phyloP scores from a whole-genome alignment of 306 rosid genomes.

The Inga oerstediana region DNA sequence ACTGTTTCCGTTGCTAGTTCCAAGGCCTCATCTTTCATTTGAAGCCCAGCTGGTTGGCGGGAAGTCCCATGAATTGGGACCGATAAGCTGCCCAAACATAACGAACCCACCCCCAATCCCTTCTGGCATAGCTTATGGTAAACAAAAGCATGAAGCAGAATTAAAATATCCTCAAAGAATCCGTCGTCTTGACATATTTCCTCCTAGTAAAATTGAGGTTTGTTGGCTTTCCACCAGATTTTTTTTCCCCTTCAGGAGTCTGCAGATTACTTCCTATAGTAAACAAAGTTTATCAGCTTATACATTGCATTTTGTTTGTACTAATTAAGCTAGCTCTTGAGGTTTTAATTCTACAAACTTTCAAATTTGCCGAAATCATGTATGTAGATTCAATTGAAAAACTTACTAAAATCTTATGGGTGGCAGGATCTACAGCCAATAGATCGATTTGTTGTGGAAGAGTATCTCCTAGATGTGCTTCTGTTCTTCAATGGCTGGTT shows the following conservation, averaged over 20 bases:
- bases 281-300: background rate
- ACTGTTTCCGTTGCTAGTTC: conserved; percentile 61
- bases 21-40: conserved; percentile 94
- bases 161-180: conserved; percentile 86
- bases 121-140: conserved; percentile 64
- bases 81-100: conserved; percentile 76
- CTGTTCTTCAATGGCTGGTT: conserved; percentile 98
- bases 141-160: conserved; percentile 94
- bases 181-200: conserved; percentile 84
- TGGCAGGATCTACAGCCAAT: conserved; percentile 92
- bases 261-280: conserved; percentile 18
- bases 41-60: conserved; percentile 97
- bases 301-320: background rate
- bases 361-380: conserved; percentile 19
- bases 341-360: conserved; percentile 17
- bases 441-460: conserved; percentile 94
- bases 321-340: conserved; percentile 1
- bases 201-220: conserved; percentile 83
- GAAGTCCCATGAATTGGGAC: conserved; percentile 79
- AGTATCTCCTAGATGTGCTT: conserved; percentile 95
- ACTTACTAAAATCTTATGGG: conserved; percentile 23
- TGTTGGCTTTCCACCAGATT: conserved; percentile 28
- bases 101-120: conserved; percentile 58
- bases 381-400: conserved; percentile 19
- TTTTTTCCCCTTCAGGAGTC: background rate